Percentiles rank a stretch among this genome's conserved stretches.
Conservation (phyloP, 768 basidiomycete genomes). For the Steccherinum ochraceum region DNA sequence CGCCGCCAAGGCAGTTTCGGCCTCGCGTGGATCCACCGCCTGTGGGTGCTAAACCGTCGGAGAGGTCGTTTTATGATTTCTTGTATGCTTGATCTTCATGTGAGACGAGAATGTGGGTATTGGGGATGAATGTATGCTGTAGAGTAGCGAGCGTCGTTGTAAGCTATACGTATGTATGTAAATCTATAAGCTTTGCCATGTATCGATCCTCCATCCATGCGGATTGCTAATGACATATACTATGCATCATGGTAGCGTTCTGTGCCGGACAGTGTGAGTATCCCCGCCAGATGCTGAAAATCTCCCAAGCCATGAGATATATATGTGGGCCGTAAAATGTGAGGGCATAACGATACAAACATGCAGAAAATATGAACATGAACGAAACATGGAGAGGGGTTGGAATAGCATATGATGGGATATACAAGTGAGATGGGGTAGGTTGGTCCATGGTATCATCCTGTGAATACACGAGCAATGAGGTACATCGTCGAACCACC, state of each 20-base stretch:
- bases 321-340: neutral
- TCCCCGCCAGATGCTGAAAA: too few relatives aligned
- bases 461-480: slow-evolving; percentile 44
- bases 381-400: too few relatives aligned
- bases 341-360: neutral
- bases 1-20: slow-evolving; percentile 19
- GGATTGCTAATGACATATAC: too few relatives aligned
- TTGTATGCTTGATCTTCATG: slow-evolving; percentile 21
- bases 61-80: slow-evolving; percentile 20
- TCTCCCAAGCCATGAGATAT: neutral
- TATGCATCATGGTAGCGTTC: too few relatives aligned
- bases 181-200: too few relatives aligned
- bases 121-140: too few relatives aligned
- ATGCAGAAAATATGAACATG: neutral
- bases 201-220: too few relatives aligned
- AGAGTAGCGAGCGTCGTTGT: too few relatives aligned
- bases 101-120: too few relatives aligned
- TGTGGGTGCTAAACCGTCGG: neutral
- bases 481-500: slow-evolving; percentile 53
- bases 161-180: too few relatives aligned
- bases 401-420: too few relatives aligned
- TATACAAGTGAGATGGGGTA: neutral
- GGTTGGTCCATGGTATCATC: slow-evolving; percentile 21
- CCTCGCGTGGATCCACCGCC: slow-evolving; percentile 10
- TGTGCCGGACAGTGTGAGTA: too few relatives aligned